Evolutionary conservation across 2,329 filamentous ascomycete species (phyloP).

Genomic region (Fusarium begoniae): DNA sequence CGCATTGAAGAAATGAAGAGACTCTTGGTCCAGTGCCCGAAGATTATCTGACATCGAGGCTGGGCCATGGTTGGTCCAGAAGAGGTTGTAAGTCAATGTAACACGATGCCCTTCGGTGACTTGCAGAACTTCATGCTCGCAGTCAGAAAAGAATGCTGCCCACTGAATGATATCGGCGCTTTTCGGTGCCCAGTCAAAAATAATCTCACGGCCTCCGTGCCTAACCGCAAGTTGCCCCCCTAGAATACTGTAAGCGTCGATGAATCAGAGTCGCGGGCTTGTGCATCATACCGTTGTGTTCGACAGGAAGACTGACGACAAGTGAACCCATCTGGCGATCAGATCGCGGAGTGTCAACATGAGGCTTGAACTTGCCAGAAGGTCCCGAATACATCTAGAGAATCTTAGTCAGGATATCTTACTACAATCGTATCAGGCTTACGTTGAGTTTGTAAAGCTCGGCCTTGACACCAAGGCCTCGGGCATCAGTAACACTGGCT

Average conservation of each 20-base stretch:
- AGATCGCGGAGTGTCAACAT: slow-evolving; percentile 63
- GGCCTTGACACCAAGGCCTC: slow-evolving; percentile 52
- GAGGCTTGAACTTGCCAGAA: slow-evolving; percentile 59
- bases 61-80: slow-evolving; percentile 41
- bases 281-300: slow-evolving; percentile 32
- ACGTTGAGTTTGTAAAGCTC: slow-evolving; percentile 69
- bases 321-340: slow-evolving; percentile 61
- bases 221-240: slow-evolving; percentile 56
- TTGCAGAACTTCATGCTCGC: slow-evolving; percentile 61
- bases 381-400: slow-evolving; percentile 60
- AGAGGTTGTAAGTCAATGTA: slow-evolving; percentile 67
- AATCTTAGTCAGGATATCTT: fast-evolving
- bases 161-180: slow-evolving; percentile 46
- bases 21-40: slow-evolving; percentile 12
- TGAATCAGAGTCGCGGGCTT: neutral
- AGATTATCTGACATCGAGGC: slow-evolving; percentile 30
- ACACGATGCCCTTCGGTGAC: slow-evolving; percentile 61
- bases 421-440: neutral
- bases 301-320: slow-evolving; percentile 58
- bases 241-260: neutral
- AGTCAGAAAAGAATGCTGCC: slow-evolving; percentile 64
- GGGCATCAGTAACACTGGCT: neutral
- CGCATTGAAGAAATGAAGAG: neutral
- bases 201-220: slow-evolving; percentile 48
- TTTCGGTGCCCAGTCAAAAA: slow-evolving; percentile 53